Evolutionary conservation across 352 stramenopile species (phyloP), one percentile per base, ranked within the genome.

Genomic region (Globisporangium okanoganense): DNA sequence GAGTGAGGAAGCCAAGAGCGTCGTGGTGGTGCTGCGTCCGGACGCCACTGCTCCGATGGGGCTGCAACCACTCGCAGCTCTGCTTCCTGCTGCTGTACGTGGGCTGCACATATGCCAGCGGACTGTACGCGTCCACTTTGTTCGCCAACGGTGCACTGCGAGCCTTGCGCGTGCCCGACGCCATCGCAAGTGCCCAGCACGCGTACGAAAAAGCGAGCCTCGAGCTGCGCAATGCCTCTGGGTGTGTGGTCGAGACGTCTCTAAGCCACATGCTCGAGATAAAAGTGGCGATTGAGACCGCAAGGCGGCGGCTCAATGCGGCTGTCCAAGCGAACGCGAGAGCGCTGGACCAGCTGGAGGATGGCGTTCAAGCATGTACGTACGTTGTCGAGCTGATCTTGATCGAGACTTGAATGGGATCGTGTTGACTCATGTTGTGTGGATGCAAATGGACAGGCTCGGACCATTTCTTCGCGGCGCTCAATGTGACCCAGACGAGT

Each of bases 71-170:
- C 44, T 79, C 81, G 24, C 75, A 80, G 0, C 41, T 85, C 7
- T 70, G 70, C 49, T 88, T 87, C 61, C 41, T 80, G n/a, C n/a
- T 88, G 18, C 59, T 87, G 14, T 75, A 82, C 35, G 41, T 86
- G 22, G 16, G 67, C 22, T 80, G 70, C 49, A 75, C 67, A 16
- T 76, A 75, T 40, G 40, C 68, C 5, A 74, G 73, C 24, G 81
- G 81, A n/a, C 62, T 75, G 31, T 75, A 73, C 60, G 53, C 79
- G 9, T 73, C 79, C 9, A 74, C 72, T 2, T 60, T 71, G 48
- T 22, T 87, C 27, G 69, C 75, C 1, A 36, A 67, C 14, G 73
- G 58, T 67, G 58, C 62, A 20, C 56, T 90, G 31, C 45, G 64
- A 5, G 12, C 56, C 1, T 24, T 78, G 6, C 66, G 66, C 36